phyloP scores from a whole-genome alignment of 371 early-diverging fungal genomes.

The Mortierella sp. region DNA sequence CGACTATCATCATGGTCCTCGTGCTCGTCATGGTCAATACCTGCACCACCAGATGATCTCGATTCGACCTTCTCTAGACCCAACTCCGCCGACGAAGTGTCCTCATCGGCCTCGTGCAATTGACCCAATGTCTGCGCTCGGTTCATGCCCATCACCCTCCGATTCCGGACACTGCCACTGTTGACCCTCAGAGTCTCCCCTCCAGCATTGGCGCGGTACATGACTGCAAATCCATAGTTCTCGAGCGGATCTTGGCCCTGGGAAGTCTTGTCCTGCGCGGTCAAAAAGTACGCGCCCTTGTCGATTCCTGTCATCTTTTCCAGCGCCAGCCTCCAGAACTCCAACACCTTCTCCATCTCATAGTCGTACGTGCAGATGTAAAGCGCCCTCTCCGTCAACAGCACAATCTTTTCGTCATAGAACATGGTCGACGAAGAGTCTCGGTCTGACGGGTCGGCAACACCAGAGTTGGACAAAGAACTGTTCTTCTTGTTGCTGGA shows the following conservation, averaged over 20 bases:
- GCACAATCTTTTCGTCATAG: conserved; percentile 80
- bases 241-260: conserved; percentile 56
- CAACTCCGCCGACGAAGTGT: not conserved
- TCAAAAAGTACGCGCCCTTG: conserved; percentile 61
- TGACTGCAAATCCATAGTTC: conserved; percentile 71
- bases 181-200: conserved; percentile 71
- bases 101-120: conserved; percentile 29
- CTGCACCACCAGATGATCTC: not conserved
- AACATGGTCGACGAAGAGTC: conserved; percentile 12
- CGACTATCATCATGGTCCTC: conserved; percentile 13
- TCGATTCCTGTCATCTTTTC: conserved; percentile 70
- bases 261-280: conserved; percentile 25
- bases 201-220: conserved; percentile 58
- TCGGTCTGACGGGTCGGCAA: not conserved
- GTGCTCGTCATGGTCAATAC: not conserved
- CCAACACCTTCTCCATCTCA: conserved; percentile 77
- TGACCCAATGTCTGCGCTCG: conserved; percentile 6
- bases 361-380: conserved; percentile 84
- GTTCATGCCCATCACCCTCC: conserved; percentile 37
- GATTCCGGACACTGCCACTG: conserved; percentile 71
- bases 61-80: not conserved
- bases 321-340: conserved; percentile 74
- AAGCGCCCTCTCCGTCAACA: conserved; percentile 75
- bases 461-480: not conserved
- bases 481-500: conserved; percentile 2